A percentile compares a stretch with the other conserved stretches of the same genome.
phyloP scores from a whole-genome alignment of 2,329 filamentous ascomycete genomes.

The Exophiala bonariae region DNA sequence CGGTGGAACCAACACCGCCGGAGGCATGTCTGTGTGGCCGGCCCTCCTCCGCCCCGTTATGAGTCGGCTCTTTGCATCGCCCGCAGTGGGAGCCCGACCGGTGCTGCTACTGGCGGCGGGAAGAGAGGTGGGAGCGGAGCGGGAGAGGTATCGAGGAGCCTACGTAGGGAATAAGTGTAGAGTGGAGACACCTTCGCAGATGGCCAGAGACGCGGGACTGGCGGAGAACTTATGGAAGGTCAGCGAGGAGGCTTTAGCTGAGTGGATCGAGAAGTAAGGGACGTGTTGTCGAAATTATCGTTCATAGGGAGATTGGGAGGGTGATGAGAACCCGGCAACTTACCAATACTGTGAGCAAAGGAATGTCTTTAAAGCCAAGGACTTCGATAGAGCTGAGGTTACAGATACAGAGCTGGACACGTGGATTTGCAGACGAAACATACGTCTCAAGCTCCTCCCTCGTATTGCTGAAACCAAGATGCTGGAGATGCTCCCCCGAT shows the following conservation, averaged over 20 bases:
- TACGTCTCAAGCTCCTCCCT: too few relatives aligned
- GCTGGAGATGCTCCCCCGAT: too few relatives aligned
- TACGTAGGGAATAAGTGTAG: slow-evolving; percentile 5
- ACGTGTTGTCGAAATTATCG: slow-evolving; percentile 1
- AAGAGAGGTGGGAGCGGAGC: slow-evolving; percentile 5
- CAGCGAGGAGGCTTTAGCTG: slow-evolving; percentile 40
- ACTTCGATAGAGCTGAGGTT: too few relatives aligned
- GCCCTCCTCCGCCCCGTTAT: slow-evolving; percentile 2
- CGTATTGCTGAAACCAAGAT: too few relatives aligned
- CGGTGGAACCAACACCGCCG: slow-evolving; percentile 3
- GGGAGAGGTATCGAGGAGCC: slow-evolving; percentile 6
- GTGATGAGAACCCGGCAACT: too few relatives aligned
- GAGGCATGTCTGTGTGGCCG: slow-evolving; percentile 7
- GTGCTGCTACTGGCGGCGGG: slow-evolving; percentile 4
- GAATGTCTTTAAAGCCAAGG: too few relatives aligned
- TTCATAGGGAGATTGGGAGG: too few relatives aligned
- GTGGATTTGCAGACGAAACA: too few relatives aligned
- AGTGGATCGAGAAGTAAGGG: slow-evolving; percentile 7
- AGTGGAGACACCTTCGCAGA: slow-evolving; percentile 1
- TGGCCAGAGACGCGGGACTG: slow-evolving; percentile 1
- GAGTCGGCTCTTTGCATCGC: slow-evolving; percentile 3
- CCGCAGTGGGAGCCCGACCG: background rate
- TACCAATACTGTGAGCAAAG: too few relatives aligned
- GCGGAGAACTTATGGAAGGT: slow-evolving; percentile 32
- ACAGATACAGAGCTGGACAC: too few relatives aligned